These are phyloP conservation scores for Xylona heveae DNA, from an alignment of 495 filamentous ascomycete species.

Conservation along the genomic window DNA sequence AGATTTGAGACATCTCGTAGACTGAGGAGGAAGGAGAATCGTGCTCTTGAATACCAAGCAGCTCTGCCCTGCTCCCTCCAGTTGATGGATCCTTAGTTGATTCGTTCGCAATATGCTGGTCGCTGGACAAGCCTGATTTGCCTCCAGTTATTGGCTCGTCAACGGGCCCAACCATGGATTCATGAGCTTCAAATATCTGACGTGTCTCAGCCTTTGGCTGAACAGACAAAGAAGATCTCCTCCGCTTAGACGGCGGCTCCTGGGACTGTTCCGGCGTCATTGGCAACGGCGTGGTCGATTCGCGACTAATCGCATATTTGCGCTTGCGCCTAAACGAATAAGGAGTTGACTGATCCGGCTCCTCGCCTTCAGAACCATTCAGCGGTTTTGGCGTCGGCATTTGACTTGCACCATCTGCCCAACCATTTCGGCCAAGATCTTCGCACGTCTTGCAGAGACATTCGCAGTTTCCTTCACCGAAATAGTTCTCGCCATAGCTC, in stretches of 20 bases:
- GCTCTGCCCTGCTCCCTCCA: too few species aligned
- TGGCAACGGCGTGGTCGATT: constrained; percentile 4
- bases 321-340: constrained; percentile 12
- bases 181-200: too few species aligned
- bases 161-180: too few species aligned
- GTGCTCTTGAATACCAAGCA: too few species aligned
- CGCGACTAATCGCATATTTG: constrained; percentile 6
- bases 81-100: too few species aligned
- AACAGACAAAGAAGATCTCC: too few species aligned
- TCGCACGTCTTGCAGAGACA: constrained; percentile 87
- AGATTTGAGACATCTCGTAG: constrained; percentile 2
- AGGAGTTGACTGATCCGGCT: constrained; percentile 2
- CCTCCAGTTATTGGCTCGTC: too few species aligned
- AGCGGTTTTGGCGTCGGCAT: constrained; percentile 1
- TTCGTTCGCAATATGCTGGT: too few species aligned
- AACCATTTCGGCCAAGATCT: constrained; percentile 52
- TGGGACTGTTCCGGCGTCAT: constrained; percentile 7
- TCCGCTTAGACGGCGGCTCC: too few species aligned
- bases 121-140: too few species aligned
- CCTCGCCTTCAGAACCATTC: constrained; percentile 8
- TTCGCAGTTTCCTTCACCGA: constrained; percentile 85
- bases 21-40: constrained; percentile 2
- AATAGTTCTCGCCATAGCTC: constrained; percentile 87
- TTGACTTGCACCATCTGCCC: constrained; percentile 22
- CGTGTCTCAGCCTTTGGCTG: too few species aligned